A percentile compares a stretch with the other conserved stretches of the same genome.
Conservation (phyloP, 768 basidiomycete genomes). For the Auriscalpium vulgare region DNA sequence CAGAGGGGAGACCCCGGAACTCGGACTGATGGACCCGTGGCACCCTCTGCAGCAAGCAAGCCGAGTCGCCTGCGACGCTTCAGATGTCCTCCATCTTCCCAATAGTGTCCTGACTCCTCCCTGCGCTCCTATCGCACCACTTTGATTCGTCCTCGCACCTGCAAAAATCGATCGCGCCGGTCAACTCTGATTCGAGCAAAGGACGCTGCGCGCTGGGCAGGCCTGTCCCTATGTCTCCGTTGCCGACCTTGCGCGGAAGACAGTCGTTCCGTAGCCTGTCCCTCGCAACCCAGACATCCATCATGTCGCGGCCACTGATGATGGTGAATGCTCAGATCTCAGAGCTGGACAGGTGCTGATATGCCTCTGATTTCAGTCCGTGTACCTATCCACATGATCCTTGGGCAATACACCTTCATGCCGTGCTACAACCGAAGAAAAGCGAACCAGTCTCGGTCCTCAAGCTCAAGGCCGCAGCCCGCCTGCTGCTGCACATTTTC, state of each 20-base stretch:
- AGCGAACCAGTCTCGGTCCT: constrained; percentile 50
- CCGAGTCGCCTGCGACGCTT: too few relatives aligned
- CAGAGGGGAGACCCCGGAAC: too few relatives aligned
- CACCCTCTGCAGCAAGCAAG: too few relatives aligned
- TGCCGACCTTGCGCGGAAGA: constrained; percentile 69
- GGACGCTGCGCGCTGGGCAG: too few relatives aligned
- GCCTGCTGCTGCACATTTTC: constrained; percentile 57
- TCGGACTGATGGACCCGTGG: too few relatives aligned
- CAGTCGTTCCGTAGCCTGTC: constrained; percentile 77
- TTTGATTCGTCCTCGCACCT: constrained; percentile 58
- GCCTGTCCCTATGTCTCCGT: too few relatives aligned
- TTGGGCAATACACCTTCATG: constrained; percentile 8
- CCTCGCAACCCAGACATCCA: constrained; percentile 59
- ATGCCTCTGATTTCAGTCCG: constrained; percentile 65
- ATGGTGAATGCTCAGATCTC: constrained; percentile 64
- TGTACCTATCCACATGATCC: constrained; percentile 17
- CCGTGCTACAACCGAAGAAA: constrained; percentile 60
- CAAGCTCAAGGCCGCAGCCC: constrained; percentile 58
- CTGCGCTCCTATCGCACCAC: constrained; percentile 41
- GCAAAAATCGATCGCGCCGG: constrained; percentile 55
- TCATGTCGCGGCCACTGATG: constrained; percentile 50
- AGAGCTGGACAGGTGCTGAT: constrained; percentile 60
- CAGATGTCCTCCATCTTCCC: constrained; percentile 58
- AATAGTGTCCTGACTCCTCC: constrained; percentile 52
- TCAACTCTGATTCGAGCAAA: constrained; percentile 74